These are phyloP conservation scores for Penicillium daleae DNA, from an alignment of 495 filamentous ascomycete species.

Conservation along the genomic window DNA sequence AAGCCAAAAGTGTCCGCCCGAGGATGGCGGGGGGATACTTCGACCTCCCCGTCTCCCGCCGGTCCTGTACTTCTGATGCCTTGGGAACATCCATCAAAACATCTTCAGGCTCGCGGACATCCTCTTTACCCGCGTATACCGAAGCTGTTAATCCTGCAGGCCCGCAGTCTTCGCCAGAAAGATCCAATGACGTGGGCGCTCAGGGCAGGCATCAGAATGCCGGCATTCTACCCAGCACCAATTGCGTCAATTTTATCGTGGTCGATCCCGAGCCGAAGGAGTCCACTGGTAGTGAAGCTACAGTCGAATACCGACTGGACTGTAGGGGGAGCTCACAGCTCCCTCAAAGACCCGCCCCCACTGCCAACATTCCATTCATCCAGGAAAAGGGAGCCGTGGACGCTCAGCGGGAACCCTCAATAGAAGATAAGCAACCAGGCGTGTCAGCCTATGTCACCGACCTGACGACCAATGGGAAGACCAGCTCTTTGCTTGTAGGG, in stretches of 20 bases:
- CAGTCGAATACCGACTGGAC: constrained; percentile 36
- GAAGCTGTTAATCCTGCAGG: constrained; percentile 19
- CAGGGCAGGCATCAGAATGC: constrained; percentile 48
- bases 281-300: constrained; percentile 25
- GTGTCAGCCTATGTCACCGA: constrained; percentile 40
- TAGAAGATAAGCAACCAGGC: constrained; percentile 34
- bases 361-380: constrained; percentile 46
- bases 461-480: constrained; percentile 35
- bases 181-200: constrained; percentile 24
- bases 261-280: constrained; percentile 30
- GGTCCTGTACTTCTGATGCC: constrained; percentile 37
- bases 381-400: constrained; percentile 34
- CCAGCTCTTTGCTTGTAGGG: constrained; percentile 31
- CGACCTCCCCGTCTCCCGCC: constrained; percentile 41
- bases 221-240: constrained; percentile 45
- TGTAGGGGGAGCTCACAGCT: constrained; percentile 35
- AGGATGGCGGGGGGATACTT: constrained; percentile 49
- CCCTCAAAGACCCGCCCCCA: constrained; percentile 43
- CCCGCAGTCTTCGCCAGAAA: constrained; percentile 21
- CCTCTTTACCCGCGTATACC: constrained; percentile 28
- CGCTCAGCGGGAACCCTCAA: constrained; percentile 31
- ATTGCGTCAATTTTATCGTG: constrained; percentile 43
- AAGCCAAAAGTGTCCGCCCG: constrained; percentile 4
- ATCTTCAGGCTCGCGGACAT: constrained; percentile 33
- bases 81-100: constrained; percentile 29